Evolutionary conservation across 306 rosid species (phyloP).

Genomic region (Gastrolobium bilobum): DNA sequence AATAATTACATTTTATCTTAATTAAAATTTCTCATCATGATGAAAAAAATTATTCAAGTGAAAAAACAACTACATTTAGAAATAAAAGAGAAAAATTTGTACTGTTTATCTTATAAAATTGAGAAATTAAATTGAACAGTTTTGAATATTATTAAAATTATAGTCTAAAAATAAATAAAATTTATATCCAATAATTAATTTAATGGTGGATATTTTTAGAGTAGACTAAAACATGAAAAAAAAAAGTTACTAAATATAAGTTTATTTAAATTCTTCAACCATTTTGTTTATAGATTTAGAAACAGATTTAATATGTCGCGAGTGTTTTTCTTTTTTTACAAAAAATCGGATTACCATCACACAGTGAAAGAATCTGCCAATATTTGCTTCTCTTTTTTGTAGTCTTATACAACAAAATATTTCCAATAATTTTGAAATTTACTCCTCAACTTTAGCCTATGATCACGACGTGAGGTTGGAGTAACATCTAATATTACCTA

Average conservation of each 20-base stretch:
- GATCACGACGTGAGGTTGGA: conserved; percentile 27
- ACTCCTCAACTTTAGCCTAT: conserved; percentile 5
- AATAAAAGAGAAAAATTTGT: too few species aligned
- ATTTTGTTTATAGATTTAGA: neutral
- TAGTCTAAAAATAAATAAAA: neutral
- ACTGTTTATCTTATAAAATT: neutral
- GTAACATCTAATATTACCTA: conserved; percentile 13
- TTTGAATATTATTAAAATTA: neutral
- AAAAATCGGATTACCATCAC: neutral
- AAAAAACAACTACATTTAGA: too few species aligned
- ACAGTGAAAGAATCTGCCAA: neutral
- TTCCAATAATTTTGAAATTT: conserved; percentile 13
- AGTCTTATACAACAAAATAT: neutral
- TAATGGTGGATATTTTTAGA: neutral
- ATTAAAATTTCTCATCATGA: too few species aligned
- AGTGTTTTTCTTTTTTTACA: too few species aligned
- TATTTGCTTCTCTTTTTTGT: conserved; percentile 12
- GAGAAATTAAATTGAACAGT: neutral
- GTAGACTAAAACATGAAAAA: neutral
- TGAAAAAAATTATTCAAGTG: too few species aligned
- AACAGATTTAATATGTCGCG: neutral
- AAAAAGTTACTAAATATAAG: neutral
- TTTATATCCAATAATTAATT: neutral
- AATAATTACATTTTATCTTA: too few species aligned
- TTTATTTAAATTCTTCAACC: neutral